phyloP scores from a whole-genome alignment of 306 rosid genomes.

The Malus sieversii region DNA sequence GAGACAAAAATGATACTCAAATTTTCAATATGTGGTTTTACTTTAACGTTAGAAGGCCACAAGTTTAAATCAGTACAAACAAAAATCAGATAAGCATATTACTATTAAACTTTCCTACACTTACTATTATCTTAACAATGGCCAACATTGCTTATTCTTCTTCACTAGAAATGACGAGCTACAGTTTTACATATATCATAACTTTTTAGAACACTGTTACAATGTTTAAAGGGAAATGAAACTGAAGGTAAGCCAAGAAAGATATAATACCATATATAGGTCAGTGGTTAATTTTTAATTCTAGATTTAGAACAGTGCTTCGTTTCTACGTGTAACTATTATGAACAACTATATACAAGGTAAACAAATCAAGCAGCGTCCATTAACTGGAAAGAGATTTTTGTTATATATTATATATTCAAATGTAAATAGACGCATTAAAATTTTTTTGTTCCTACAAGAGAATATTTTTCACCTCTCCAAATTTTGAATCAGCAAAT shows the following conservation, averaged over 20 bases:
- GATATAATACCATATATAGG: background rate
- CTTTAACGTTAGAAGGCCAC: background rate
- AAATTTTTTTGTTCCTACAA: too few relatives aligned
- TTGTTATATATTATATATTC: too few relatives aligned
- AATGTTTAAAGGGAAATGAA: background rate
- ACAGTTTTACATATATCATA: background rate
- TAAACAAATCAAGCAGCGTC: too few relatives aligned
- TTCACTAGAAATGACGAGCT: background rate
- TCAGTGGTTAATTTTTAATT: background rate
- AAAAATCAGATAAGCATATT: background rate
- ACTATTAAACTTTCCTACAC: background rate
- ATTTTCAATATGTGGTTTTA: too few relatives aligned
- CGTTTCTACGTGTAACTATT: background rate
- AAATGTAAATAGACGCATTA: too few relatives aligned
- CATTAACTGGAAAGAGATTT: too few relatives aligned
- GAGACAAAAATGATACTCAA: too few relatives aligned
- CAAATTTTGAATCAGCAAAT: slow-evolving; percentile 74
- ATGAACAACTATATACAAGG: background rate
- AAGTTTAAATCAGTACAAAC: background rate
- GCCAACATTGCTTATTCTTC: background rate
- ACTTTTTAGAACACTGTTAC: background rate
- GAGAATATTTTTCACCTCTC: slow-evolving; percentile 66
- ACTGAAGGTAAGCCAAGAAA: background rate
- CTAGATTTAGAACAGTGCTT: background rate
- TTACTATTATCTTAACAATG: background rate